Conservation (phyloP, 164 flowering plant genomes). For the Umbilicus rupestris region DNA sequence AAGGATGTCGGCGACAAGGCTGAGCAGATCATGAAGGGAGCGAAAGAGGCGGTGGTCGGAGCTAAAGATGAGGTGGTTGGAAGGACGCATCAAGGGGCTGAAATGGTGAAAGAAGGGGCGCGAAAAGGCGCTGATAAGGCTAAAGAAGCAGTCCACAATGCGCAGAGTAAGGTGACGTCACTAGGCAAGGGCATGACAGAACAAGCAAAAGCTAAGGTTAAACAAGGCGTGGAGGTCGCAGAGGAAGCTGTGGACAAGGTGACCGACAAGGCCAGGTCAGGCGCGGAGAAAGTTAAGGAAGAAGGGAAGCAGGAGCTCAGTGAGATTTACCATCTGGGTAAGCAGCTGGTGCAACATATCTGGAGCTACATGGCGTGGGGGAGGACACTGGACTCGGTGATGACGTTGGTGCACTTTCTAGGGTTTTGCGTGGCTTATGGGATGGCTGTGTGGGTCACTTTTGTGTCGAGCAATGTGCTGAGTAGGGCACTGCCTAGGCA, state of each 20-base stretch:
- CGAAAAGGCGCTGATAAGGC: neutral
- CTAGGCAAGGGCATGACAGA: neutral
- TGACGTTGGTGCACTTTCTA: neutral
- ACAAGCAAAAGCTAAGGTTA: neutral
- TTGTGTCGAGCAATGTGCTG: neutral
- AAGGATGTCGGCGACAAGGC: neutral
- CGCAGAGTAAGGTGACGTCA: neutral
- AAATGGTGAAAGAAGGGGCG: neutral
- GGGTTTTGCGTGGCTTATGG: constrained; percentile 2
- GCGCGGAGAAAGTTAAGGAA: neutral
- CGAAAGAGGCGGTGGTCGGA: neutral
- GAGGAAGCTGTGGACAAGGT: neutral
- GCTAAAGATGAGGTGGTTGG: neutral
- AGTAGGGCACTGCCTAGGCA: constrained; percentile 1
- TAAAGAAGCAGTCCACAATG: neutral
- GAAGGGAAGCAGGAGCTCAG: constrained; percentile 1
- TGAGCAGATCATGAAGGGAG: neutral
- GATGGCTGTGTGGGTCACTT: constrained; percentile 4
- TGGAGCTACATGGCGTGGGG: constrained; percentile 4
- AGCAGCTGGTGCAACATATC: neutral
- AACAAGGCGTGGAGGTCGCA: neutral
- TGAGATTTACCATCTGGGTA: neutral
- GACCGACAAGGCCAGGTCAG: neutral
- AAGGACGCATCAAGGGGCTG: neutral
- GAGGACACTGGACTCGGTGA: neutral